Percentiles rank a stretch among this genome's conserved stretches.
phyloP scores from a whole-genome alignment of 768 basidiomycete genomes.

The Amyloporia xantha region DNA sequence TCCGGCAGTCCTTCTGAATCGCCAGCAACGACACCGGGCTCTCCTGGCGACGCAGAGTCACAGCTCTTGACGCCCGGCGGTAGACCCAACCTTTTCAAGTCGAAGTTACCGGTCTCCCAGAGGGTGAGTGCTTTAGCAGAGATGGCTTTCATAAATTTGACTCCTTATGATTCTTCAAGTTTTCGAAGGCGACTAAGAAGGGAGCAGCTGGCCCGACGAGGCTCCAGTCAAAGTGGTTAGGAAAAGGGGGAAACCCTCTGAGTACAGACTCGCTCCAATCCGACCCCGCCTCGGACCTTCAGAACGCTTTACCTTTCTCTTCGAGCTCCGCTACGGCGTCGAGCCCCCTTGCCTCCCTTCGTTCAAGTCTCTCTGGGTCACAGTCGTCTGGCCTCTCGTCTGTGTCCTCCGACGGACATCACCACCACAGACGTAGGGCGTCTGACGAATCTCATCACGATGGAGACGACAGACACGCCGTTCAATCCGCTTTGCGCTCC shows the following conservation, averaged over 20 bases:
- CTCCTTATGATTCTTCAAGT: not conserved
- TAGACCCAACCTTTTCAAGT: not conserved
- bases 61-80: not conserved
- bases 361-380: no score
- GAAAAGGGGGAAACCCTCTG: not conserved
- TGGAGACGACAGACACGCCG: no score
- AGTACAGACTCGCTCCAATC: not conserved
- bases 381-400: not conserved
- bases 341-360: no score
- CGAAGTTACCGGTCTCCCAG: not conserved
- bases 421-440: no score
- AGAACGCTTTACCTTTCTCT: not conserved
- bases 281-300: not conserved
- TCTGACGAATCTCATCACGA: no score
- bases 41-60: not conserved
- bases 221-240: conserved; percentile 1
- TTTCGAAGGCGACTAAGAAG: not conserved
- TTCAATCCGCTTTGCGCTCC: no score
- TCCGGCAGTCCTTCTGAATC: not conserved
- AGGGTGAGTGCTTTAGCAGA: not conserved
- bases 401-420: no score
- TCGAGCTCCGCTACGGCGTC: not conserved
- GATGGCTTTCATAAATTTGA: not conserved
- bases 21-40: not conserved
- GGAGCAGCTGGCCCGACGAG: not conserved